Evolutionary conservation across 2,329 filamentous ascomycete genomes (phyloP), one percentile per base, ranked within the genome.

Genomic region (Conoideocrella luteorostrata): DNA sequence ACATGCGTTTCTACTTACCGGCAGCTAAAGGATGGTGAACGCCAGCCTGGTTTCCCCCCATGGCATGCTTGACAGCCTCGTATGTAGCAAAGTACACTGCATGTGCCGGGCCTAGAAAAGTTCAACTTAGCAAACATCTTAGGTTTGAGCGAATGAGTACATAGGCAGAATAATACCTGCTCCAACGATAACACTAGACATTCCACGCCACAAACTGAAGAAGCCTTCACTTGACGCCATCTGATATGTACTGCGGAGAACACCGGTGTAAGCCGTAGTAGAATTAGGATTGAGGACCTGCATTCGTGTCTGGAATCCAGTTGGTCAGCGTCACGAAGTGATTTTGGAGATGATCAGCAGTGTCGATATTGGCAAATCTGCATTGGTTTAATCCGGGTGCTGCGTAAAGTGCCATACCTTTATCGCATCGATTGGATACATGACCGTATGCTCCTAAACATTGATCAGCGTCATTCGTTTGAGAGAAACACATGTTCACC

Each of bases 1-100:
- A 4, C 23, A 10, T 22, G 22, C 17, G 20, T 20, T 13, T 30
- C 10, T 36, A 59, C 77, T 66, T 71, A 95, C 89, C 88, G 60
- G 91, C 90, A 66, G 93, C 93, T 44, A 97, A 71, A 23, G 91
- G 91, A 62, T 98, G 91, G 62, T 98, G 91, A 43, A 84, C 83
- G 48, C 88, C 88, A 47, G 76, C 82, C 60, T 85, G 81, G 62
- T 97, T 97, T 38, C 91, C 93, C 46, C 93, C 93, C 72, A 95
- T 93, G 35, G 90, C 70, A 59, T 98, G 90, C 74, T 98, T 98
- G 50, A 97, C 90, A 47, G 88, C 82, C 71, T 98, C 93, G 65
- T 97, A 98, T 32, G 93, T 97, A 44, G 90, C 91, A 67, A 98
- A 98, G 66, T 98, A 97, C 46, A 98, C 89, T 35, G 93, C 93